Evolutionary conservation across 1,284 basidiomycete species (phyloP).

Genomic region (Gymnopus androsaceus): DNA sequence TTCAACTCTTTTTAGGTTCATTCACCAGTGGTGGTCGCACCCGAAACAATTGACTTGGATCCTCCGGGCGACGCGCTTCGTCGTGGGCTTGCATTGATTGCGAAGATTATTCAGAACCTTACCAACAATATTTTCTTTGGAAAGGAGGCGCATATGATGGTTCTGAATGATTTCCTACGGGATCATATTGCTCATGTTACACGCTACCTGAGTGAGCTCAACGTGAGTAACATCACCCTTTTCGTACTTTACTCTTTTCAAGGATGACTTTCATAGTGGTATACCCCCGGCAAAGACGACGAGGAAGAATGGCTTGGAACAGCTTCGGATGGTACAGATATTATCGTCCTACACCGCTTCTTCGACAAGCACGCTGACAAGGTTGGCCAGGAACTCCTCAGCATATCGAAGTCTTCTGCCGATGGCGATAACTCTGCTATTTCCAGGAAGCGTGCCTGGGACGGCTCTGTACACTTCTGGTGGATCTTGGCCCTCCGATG

Average conservation of each 20-base stretch:
- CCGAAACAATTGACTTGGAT: conserved; percentile 83
- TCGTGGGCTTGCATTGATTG: conserved; percentile 81
- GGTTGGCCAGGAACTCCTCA: conserved; percentile 80
- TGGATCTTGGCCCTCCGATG: conserved; percentile 74
- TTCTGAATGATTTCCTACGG: conserved; percentile 77
- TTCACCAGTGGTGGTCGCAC: conserved; percentile 87
- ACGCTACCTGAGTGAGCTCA: conserved; percentile 79
- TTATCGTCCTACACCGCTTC: conserved; percentile 80
- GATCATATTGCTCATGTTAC: conserved; percentile 81
- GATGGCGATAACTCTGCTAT: conserved; percentile 61
- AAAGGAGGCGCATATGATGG: conserved; percentile 84
- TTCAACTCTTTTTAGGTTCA: conserved; percentile 54
- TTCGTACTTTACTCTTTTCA: conserved; percentile 6
- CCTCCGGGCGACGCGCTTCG: conserved; percentile 68
- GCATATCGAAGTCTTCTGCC: conserved; percentile 61
- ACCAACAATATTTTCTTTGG: conserved; percentile 93
- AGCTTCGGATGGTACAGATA: conserved; percentile 78
- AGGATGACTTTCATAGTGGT: conserved; percentile 47
- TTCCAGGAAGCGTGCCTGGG: conserved; percentile 76
- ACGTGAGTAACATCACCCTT: conserved; percentile 47
- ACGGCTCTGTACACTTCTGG: conserved; percentile 74
- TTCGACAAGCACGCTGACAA: conserved; percentile 83
- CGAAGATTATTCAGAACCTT: conserved; percentile 89
- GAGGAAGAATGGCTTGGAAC: conserved; percentile 73
- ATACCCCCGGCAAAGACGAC: conserved; percentile 53